Evolutionary conservation across 495 filamentous ascomycete species (phyloP).

Genomic region (Aspergillus hancockii): DNA sequence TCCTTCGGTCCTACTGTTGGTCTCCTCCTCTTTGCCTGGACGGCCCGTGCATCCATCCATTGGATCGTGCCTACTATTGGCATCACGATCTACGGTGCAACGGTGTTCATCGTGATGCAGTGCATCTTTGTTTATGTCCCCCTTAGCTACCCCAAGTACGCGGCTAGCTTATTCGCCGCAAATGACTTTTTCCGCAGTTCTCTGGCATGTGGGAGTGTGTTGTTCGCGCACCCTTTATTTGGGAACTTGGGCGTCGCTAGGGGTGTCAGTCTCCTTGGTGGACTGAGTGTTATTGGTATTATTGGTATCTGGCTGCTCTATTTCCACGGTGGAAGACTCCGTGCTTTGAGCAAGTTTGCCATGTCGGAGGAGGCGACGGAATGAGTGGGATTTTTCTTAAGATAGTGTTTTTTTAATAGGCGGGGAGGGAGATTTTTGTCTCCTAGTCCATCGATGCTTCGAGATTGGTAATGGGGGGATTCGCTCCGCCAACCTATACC

Average conservation of each 20-base stretch:
- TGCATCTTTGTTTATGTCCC: constrained; percentile 68
- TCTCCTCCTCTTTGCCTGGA: constrained; percentile 66
- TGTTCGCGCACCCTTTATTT: constrained; percentile 60
- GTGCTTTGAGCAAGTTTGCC: not conserved
- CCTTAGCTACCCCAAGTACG: constrained; percentile 61
- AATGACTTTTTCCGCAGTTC: constrained; percentile 60
- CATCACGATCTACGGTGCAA: not conserved
- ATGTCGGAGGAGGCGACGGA: not conserved
- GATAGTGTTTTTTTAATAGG: too few relatives aligned
- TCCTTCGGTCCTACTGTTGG: constrained; percentile 52
- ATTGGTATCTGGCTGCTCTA: constrained; percentile 42
- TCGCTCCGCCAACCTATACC: too few relatives aligned
- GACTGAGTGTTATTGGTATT: constrained; percentile 50
- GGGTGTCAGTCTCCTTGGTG: constrained; percentile 43
- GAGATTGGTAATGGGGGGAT: too few relatives aligned
- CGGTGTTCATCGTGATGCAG: constrained; percentile 53
- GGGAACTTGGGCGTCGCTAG: constrained; percentile 56
- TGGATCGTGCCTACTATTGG: constrained; percentile 64
- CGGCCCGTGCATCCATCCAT: constrained; percentile 52
- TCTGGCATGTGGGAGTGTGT: constrained; percentile 57
- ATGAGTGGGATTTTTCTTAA: too few relatives aligned
- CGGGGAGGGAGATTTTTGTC: too few relatives aligned
- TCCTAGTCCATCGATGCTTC: too few relatives aligned
- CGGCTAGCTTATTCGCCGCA: constrained; percentile 60
- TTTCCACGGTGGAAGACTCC: not conserved